Percentiles rank a stretch among this genome's conserved stretches.
These are phyloP conservation scores for Ogataea parapolymorpha DNA, from an alignment of 805 yeast genomes.

Conservation along the genomic window DNA sequence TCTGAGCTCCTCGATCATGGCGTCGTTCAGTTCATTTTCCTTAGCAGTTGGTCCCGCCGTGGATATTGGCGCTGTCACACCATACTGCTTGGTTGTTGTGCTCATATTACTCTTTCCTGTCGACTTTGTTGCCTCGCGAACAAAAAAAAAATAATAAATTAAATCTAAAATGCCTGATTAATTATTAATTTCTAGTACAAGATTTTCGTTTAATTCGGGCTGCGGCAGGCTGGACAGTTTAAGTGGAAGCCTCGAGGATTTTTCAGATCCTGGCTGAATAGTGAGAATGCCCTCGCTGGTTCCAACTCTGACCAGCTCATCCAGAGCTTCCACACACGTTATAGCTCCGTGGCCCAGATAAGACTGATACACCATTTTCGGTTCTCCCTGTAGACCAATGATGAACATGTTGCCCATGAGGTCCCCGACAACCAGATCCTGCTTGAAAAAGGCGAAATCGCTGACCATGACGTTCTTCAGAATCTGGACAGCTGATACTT, in stretches of 20 bases:
- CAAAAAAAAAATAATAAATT: constrained; percentile 2
- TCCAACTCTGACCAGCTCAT: neutral
- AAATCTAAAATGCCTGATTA: neutral
- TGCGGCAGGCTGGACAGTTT: neutral
- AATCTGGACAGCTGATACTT: neutral
- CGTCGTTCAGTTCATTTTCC: constrained; percentile 74
- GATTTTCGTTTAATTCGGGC: neutral
- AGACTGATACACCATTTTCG: neutral
- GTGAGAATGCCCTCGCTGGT: constrained; percentile 5
- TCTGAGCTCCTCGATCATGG: constrained; percentile 73
- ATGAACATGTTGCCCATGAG: constrained; percentile 24
- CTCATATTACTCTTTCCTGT: constrained; percentile 5
- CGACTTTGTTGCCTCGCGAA: constrained; percentile 11
- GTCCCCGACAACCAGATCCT: constrained; percentile 24
- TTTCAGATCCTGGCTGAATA: neutral
- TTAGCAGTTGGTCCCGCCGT: constrained; percentile 78
- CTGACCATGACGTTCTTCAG: constrained; percentile 10
- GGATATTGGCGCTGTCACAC: constrained; percentile 84
- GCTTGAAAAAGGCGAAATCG: constrained; percentile 8
- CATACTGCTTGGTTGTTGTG: constrained; percentile 39
- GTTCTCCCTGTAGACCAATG: constrained; percentile 3
- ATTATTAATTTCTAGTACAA: neutral
- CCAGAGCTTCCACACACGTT: neutral
- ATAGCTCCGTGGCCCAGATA: constrained; percentile 2
- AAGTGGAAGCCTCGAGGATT: neutral